A percentile compares a stretch with the other conserved stretches of the same genome.
These are phyloP conservation scores for Thelonectria blattea DNA, from an alignment of 2,329 filamentous ascomycete species.

Conservation along the genomic window DNA sequence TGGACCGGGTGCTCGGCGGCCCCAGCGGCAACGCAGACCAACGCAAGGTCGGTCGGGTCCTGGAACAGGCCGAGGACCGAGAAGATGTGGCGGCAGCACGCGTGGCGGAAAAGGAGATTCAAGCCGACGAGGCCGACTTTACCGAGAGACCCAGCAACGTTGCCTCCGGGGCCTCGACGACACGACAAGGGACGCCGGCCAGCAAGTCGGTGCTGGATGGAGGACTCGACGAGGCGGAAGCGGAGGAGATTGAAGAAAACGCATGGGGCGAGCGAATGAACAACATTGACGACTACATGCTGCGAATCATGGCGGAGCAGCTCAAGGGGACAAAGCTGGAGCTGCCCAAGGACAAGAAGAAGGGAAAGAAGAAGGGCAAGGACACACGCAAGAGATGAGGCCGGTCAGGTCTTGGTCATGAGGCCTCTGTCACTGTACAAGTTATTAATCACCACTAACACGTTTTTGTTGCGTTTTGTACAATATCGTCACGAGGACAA, in stretches of 20 bases:
- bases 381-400: slow-evolving; percentile 59
- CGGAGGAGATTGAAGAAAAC: slow-evolving; percentile 58
- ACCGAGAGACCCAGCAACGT: slow-evolving; percentile 64
- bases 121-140: slow-evolving; percentile 86
- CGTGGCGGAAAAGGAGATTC: slow-evolving; percentile 85
- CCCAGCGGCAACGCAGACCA: slow-evolving; percentile 66
- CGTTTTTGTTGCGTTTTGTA: slow-evolving; percentile 14
- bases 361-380: slow-evolving; percentile 64
- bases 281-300: slow-evolving; percentile 78
- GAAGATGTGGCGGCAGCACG: slow-evolving; percentile 91
- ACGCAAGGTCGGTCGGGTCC: slow-evolving; percentile 69
- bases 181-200: slow-evolving; percentile 59
- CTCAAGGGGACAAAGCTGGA: slow-evolving; percentile 66
- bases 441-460: slow-evolving; percentile 13
- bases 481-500: slow-evolving; percentile 10
- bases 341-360: slow-evolving; percentile 69
- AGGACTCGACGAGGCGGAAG: slow-evolving; percentile 41
- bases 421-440: slow-evolving; percentile 16
- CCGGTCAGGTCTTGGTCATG: too few species aligned
- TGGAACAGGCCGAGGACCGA: slow-evolving; percentile 89
- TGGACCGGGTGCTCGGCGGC: slow-evolving; percentile 82
- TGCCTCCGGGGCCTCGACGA: slow-evolving; percentile 56
- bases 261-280: slow-evolving; percentile 63
- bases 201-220: slow-evolving; percentile 44
- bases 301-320: slow-evolving; percentile 69